Conservation (phyloP, 805 yeast genomes). For the Saturnispora ahearnii region DNA sequence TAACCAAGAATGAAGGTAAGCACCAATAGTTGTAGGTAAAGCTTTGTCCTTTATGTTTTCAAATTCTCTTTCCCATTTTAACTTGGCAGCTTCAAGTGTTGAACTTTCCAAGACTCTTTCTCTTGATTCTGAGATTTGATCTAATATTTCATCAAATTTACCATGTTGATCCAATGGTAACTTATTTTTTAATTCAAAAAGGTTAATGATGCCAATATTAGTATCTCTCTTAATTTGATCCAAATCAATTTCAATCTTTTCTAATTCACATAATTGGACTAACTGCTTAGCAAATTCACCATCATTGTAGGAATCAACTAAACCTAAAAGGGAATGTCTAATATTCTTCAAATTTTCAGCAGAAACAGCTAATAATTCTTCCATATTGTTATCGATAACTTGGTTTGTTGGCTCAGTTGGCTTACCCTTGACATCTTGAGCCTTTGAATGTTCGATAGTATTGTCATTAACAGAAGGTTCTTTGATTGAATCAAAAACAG, state of each 20-base stretch:
- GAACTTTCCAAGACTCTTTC: slow-evolving; percentile 68
- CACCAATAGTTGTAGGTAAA: slow-evolving; percentile 54
- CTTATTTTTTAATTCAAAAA: slow-evolving; percentile 54
- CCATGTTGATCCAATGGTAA: slow-evolving; percentile 41
- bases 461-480: background rate
- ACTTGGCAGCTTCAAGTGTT: slow-evolving; percentile 77
- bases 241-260: slow-evolving; percentile 17
- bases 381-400: slow-evolving; percentile 44
- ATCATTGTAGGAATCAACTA: slow-evolving; percentile 25
- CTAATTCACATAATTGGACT: slow-evolving; percentile 16
- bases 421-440: slow-evolving; percentile 2
- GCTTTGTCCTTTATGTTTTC: slow-evolving; percentile 37
- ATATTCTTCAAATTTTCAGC: slow-evolving; percentile 73
- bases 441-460: background rate
- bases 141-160: slow-evolving; percentile 58
- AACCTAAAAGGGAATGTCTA: slow-evolving; percentile 59
- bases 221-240: slow-evolving; percentile 9
- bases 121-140: slow-evolving; percentile 62
- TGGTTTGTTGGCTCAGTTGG: slow-evolving; percentile 11
- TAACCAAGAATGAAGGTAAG: slow-evolving; percentile 79
- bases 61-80: slow-evolving; percentile 79
- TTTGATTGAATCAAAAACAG: background rate
- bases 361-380: slow-evolving; percentile 52
- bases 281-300: slow-evolving; percentile 19
- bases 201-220: slow-evolving; percentile 34